Evolutionary conservation across 179 eudicot genomes (phyloP).

Genomic region (Actinidia chinensis): DNA sequence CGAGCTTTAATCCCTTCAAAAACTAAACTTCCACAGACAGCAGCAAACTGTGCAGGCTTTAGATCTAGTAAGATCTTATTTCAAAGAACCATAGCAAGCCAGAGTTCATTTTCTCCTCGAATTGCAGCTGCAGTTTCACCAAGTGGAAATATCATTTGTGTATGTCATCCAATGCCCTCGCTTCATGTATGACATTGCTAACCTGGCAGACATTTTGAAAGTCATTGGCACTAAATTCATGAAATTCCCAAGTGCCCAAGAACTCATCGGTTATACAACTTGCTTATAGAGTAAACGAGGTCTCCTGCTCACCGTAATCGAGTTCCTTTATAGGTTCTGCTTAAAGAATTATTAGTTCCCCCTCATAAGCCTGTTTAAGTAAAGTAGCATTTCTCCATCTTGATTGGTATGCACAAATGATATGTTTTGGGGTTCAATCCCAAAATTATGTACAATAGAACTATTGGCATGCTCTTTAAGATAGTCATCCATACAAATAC

Average conservation of each 20-base stretch:
- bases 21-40: constrained; percentile 87
- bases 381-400: background rate
- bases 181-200: constrained; percentile 91
- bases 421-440: background rate
- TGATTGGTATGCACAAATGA: background rate
- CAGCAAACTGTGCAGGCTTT: constrained; percentile 95
- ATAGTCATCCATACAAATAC: background rate
- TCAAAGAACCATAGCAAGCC: constrained; percentile 96
- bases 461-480: background rate
- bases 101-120: constrained; percentile 98
- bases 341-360: background rate
- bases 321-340: background rate
- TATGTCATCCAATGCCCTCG: constrained; percentile 87
- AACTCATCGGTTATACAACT: too few relatives aligned
- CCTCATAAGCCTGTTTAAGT: background rate
- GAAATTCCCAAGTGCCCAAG: constrained; percentile 7
- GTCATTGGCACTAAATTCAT: background rate
- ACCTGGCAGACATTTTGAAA: constrained; percentile 46
- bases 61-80: constrained; percentile 68
- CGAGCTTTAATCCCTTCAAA: constrained; percentile 96
- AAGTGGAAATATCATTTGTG: constrained; percentile 79
- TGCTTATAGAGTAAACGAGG: too few relatives aligned
- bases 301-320: too few relatives aligned
- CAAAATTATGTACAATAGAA: background rate
- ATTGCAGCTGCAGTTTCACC: constrained; percentile 99